Conservation (phyloP, 768 basidiomycete species). For the Jaapia argillacea region DNA sequence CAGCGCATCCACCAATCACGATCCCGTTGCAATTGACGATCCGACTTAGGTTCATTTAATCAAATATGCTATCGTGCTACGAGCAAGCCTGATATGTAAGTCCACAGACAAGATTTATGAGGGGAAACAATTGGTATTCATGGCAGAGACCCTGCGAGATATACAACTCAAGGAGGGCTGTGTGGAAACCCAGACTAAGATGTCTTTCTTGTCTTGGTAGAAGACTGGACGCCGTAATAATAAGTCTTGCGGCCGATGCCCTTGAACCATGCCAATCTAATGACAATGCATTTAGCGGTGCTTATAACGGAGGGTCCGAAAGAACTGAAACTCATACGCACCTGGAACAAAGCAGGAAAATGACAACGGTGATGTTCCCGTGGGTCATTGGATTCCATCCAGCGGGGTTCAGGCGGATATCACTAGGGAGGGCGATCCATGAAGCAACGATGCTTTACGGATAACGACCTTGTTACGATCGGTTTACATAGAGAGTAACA, state of each 20-base stretch:
- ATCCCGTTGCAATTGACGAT: no score
- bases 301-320: neutral
- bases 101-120: no score
- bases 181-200: no score
- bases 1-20: no score
- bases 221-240: conserved; percentile 27
- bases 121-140: no score
- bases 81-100: no score
- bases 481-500: neutral
- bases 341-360: conserved; percentile 50
- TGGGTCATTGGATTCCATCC: conserved; percentile 68
- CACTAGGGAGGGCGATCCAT: conserved; percentile 45
- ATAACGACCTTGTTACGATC: neutral
- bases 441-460: conserved; percentile 48
- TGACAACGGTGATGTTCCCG: conserved; percentile 61
- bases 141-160: no score
- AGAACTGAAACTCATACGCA: conserved; percentile 20
- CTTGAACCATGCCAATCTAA: conserved; percentile 45
- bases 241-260: conserved; percentile 39
- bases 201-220: no score
- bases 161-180: no score
- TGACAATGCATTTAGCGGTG: neutral
- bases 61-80: no score
- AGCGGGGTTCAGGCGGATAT: conserved; percentile 36
- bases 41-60: no score